Evolutionary conservation across 2,329 filamentous ascomycete species (phyloP), one percentile per base, ranked within the genome.

Genomic region (Exophiala viscosa): DNA sequence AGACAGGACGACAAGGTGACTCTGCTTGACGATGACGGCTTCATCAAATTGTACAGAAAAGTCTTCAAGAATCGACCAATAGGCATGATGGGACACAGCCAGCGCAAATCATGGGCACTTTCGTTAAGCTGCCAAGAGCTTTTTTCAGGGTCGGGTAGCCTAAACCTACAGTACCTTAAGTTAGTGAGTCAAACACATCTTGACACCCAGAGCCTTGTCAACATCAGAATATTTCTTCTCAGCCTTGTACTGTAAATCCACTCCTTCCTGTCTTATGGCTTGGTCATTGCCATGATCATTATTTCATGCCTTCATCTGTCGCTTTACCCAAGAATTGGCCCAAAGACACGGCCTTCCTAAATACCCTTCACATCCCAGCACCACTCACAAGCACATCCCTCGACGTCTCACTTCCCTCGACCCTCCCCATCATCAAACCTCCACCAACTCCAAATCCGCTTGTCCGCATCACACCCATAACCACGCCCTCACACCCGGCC

Each of bases 401-500:
- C 14, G 15, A 54, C 9, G 34, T 10, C 15, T 10, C 40, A 28
- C 13, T 5, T n/a, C 14, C 43, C 3, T 10, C 23, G 11, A 32
- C 18, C 6, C 42, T 50, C 28, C 45, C 46, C 20, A 36, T 50
- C 9, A 54, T 54, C 39, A 50, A 43, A n/a, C n/a, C 45, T 1
- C 45, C 48, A 18, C 6, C 20, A 8, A 43, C 34, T 4, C 55
- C 49, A 14, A 51, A 44, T 33, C 47, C 66, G 8, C 65, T 67
- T 34, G 70, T 77, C 47, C 68, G 65, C 17, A 76, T 79, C 49
- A 65, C 60, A 4, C 64, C 66, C 33, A 75, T 79, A 47, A 57
- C 63, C 15, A 64, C 66, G 47, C 52, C 65, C 2, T 65, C 66
- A 5, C 77, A 80, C 58, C 77, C 77, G 10, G 77, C 77, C 2